Evolutionary conservation across 2,329 filamentous ascomycete genomes (phyloP), one percentile per base, ranked within the genome.

Genomic region (Graphium sp.): DNA sequence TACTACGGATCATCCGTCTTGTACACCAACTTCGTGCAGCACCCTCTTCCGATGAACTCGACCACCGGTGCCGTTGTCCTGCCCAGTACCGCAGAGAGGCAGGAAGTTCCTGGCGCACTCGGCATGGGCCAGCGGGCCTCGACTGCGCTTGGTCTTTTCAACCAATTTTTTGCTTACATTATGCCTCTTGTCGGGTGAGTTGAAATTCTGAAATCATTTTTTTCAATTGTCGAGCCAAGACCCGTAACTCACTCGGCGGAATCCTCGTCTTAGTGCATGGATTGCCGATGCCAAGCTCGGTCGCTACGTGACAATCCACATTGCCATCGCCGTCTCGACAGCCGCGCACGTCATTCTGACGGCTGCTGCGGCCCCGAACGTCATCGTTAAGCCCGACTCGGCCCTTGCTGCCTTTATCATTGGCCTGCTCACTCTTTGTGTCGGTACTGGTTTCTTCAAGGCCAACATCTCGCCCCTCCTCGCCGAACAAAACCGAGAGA

Each of bases 391-490:
- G 36, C 52, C 53, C 20, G 60, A 71, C 11, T 55, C 59, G 9
- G 58, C 74, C 0, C 66, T 81, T 25, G 74, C 57, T 2, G 71
- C 66, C 29, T 77, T 82, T 40, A 62, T 83, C 42, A 66, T 83
- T 44, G 76, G 75, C n/a, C 52, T 62, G 18, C 41, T 63, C 19
- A 43, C 44, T 15, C 55, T 65, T 22, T 59, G 60, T 38, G 48
- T 81, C 18, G 79, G 79, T 24, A 81, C 77, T 2, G 79, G 79
- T 35, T 76, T 80, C 42, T 83, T 85, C 66, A 87, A 85, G 58
- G 68, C 74, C 37, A 85, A 85, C 43, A 77, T 85, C 24, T 72
- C 74, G 0, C 73, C 75, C 1, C 54, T 81, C 12, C 66, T 82
- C 32, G 74, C 74, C 13, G 76, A 82, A 41, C 75, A 82, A 48